phyloP scores from a whole-genome alignment of 129 eudicot species.

The Smallanthus sonchifolius region DNA sequence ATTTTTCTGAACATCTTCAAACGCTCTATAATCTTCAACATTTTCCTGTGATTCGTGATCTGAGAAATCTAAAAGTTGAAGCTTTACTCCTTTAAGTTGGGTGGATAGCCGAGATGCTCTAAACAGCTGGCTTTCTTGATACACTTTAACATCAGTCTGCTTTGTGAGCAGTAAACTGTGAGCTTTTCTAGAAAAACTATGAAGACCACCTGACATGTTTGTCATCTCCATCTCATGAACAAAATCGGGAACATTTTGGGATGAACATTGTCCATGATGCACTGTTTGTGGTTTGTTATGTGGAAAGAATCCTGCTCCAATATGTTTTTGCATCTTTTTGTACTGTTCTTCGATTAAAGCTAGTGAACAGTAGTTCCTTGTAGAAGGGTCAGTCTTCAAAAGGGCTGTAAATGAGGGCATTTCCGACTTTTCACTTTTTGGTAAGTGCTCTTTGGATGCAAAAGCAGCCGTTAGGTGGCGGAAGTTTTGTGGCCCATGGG shows the following conservation, averaged over 20 bases:
- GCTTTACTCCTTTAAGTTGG: slow-evolving; percentile 37
- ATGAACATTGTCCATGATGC: slow-evolving; percentile 15
- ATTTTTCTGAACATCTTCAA: slow-evolving; percentile 38
- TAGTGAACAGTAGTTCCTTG: slow-evolving; percentile 23
- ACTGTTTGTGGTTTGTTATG: slow-evolving; percentile 16
- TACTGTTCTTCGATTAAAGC: slow-evolving; percentile 30
- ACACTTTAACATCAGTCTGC: slow-evolving; percentile 39
- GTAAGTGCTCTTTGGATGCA: slow-evolving; percentile 18
- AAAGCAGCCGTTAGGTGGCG: slow-evolving; percentile 10
- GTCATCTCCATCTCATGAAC: slow-evolving; percentile 38
- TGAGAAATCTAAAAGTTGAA: slow-evolving; percentile 43
- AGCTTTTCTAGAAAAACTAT: slow-evolving; percentile 51
- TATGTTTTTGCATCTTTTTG: slow-evolving; percentile 33
- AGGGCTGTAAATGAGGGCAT: slow-evolving; percentile 14
- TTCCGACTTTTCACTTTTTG: slow-evolving; percentile 22
- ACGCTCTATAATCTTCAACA: slow-evolving; percentile 23
- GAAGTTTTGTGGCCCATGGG: slow-evolving; percentile 16
- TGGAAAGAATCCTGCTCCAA: slow-evolving; percentile 31
- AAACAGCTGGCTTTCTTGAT: slow-evolving; percentile 36
- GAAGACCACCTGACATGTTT: slow-evolving; percentile 43
- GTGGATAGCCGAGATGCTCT: slow-evolving; percentile 33
- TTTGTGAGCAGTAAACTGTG: slow-evolving; percentile 55
- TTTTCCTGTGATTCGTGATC: slow-evolving; percentile 52
- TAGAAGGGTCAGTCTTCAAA: slow-evolving; percentile 26
- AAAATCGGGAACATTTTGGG: slow-evolving; percentile 27